phyloP scores from a whole-genome alignment of 2,329 filamentous ascomycete genomes.

The Exophiala mesophila region DNA sequence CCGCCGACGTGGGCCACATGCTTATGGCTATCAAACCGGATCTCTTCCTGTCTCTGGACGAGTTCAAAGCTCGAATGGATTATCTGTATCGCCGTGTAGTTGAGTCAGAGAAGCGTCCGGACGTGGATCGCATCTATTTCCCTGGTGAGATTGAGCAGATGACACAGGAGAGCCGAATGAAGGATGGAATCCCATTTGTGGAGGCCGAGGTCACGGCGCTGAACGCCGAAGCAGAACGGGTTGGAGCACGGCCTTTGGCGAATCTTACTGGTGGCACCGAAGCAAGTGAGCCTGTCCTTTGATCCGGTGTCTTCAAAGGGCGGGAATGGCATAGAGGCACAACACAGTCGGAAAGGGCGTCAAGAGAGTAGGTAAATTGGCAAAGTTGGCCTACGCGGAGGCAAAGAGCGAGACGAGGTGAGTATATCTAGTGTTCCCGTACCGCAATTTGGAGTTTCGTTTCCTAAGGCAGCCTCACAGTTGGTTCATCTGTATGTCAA shows the following conservation, averaged over 20 bases:
- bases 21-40: constrained; percentile 68
- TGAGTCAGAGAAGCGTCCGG: constrained; percentile 48
- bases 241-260: constrained; percentile 28
- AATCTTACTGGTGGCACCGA: no score
- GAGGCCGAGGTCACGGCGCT: constrained; percentile 46
- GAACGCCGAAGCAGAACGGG: constrained; percentile 46
- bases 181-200: constrained; percentile 47
- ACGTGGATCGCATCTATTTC: constrained; percentile 53
- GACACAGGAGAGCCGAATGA: constrained; percentile 36
- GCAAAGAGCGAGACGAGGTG: no score
- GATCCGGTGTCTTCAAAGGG: no score
- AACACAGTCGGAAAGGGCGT: no score
- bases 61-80: constrained; percentile 60
- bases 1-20: constrained; percentile 70
- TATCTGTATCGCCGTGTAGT: constrained; percentile 54
- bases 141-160: constrained; percentile 55
- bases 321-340: no score
- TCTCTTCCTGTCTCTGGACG: constrained; percentile 64
- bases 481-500: no score
- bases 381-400: no score
- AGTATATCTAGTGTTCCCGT: no score
- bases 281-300: no score
- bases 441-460: no score
- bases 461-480: no score
- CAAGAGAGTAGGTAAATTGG: no score